Evolutionary conservation across 2,329 filamentous ascomycete species (phyloP).

Genomic region (Ceratocystis diversiconidia): DNA sequence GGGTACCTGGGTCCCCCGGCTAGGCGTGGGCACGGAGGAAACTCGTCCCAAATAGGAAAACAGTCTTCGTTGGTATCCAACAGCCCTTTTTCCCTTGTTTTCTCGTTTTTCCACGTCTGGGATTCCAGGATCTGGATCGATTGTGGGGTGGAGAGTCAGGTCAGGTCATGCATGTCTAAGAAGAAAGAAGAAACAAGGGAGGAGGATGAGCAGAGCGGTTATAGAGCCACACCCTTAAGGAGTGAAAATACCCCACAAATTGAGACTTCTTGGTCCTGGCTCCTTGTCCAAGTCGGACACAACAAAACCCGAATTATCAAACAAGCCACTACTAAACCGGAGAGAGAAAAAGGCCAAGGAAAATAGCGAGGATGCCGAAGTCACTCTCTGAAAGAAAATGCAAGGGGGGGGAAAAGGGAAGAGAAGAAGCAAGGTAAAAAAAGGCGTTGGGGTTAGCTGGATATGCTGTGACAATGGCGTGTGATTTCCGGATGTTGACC

Average conservation of each 20-base stretch:
- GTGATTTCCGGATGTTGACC: neutral
- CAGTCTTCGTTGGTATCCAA: neutral
- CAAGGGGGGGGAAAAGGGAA: neutral
- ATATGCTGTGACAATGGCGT: neutral
- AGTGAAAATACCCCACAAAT: neutral
- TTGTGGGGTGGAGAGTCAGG: neutral
- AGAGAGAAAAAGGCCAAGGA: neutral
- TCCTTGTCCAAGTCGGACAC: neutral
- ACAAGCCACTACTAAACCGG: neutral
- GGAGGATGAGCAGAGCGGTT: neutral
- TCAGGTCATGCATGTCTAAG: neutral
- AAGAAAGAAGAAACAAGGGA: neutral
- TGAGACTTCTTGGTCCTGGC: neutral
- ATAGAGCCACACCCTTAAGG: neutral
- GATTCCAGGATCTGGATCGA: neutral
- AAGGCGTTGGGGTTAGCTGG: neutral
- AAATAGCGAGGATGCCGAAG: neutral
- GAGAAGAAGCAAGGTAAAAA: neutral
- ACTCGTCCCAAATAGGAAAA: slow-evolving; percentile 2
- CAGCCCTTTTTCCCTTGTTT: neutral
- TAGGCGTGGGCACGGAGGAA: too few relatives aligned
- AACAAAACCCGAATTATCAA: neutral
- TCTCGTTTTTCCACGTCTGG: neutral
- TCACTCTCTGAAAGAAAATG: neutral
- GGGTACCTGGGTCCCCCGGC: neutral